Evolutionary conservation across 129 eudicot genomes (phyloP).

Genomic region (Pittosporum tobira): DNA sequence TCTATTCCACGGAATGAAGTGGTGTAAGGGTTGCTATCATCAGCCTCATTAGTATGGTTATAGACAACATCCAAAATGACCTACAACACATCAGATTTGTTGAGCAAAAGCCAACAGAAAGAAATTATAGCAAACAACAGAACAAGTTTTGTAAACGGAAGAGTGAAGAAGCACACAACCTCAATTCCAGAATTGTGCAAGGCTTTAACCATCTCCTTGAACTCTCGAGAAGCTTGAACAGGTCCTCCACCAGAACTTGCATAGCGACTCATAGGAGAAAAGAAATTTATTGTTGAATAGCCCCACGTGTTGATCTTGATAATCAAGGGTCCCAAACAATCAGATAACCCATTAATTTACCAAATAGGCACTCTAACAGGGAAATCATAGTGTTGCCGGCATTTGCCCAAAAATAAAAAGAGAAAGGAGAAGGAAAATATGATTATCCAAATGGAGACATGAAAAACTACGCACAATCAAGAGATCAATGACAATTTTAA

Average conservation of each 20-base stretch:
- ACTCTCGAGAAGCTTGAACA: slow-evolving; percentile 66
- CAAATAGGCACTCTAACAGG: too few species aligned
- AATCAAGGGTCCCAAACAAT: slow-evolving; percentile 11
- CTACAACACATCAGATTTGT: slow-evolving; percentile 24
- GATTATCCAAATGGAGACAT: background rate
- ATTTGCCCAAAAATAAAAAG: too few species aligned
- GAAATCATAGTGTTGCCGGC: too few species aligned
- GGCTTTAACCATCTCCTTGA: slow-evolving; percentile 92
- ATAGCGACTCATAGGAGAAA: slow-evolving; percentile 99
- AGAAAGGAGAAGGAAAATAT: too few species aligned
- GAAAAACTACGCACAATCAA: too few species aligned
- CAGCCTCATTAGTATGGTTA: slow-evolving; percentile 98
- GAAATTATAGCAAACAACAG: background rate
- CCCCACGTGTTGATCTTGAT: slow-evolving; percentile 94
- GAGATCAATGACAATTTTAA: background rate
- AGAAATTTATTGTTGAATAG: slow-evolving; percentile 94
- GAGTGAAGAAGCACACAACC: slow-evolving; percentile 30
- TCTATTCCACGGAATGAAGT: slow-evolving; percentile 98
- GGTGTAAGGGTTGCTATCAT: slow-evolving; percentile 75
- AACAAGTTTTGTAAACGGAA: slow-evolving; percentile 4
- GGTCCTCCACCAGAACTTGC: slow-evolving; percentile 98
- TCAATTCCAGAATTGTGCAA: slow-evolving; percentile 90
- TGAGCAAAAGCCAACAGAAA: background rate
- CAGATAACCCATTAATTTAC: slow-evolving; percentile 8
- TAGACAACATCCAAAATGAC: slow-evolving; percentile 96